Evolutionary conservation across 345 rosid genomes (phyloP).

Genomic region (Eucalyptus coolabah): DNA sequence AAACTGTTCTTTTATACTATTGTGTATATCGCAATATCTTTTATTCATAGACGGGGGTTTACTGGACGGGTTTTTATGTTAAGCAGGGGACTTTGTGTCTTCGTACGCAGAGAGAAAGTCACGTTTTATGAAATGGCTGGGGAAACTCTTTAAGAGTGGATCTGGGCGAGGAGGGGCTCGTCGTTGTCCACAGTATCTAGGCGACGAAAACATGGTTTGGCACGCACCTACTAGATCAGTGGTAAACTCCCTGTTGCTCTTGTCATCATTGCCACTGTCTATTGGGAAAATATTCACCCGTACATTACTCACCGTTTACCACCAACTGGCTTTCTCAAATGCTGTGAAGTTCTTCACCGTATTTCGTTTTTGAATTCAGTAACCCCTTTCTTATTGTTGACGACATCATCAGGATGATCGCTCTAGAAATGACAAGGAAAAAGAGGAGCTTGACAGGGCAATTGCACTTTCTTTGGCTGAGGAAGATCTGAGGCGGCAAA

Average conservation of each 20-base stretch:
- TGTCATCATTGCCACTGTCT: not conserved
- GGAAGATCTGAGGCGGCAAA: conserved; percentile 43
- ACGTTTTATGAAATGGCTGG: conserved; percentile 83
- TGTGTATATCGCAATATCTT: not conserved
- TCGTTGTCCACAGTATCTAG: conserved; percentile 51
- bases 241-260: conserved; percentile 24
- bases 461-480: conserved; percentile 55
- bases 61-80: conserved; percentile 1
- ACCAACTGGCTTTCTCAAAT: not conserved
- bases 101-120: conserved; percentile 71
- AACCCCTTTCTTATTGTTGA: not conserved
- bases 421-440: conserved; percentile 40
- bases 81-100: conserved; percentile 68
- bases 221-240: conserved; percentile 44
- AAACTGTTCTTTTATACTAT: not conserved
- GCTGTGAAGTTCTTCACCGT: not conserved
- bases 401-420: conserved; percentile 41
- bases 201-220: conserved; percentile 76
- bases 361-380: not conserved
- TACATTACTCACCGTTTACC: not conserved
- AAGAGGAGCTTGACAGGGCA: conserved; percentile 61
- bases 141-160: conserved; percentile 68
- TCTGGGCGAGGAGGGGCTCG: conserved; percentile 28
- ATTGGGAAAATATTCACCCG: not conserved
- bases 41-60: not conserved